Evolutionary conservation across 495 filamentous ascomycete species (phyloP).

Genomic region (Hyaloscypha hepaticicola): DNA sequence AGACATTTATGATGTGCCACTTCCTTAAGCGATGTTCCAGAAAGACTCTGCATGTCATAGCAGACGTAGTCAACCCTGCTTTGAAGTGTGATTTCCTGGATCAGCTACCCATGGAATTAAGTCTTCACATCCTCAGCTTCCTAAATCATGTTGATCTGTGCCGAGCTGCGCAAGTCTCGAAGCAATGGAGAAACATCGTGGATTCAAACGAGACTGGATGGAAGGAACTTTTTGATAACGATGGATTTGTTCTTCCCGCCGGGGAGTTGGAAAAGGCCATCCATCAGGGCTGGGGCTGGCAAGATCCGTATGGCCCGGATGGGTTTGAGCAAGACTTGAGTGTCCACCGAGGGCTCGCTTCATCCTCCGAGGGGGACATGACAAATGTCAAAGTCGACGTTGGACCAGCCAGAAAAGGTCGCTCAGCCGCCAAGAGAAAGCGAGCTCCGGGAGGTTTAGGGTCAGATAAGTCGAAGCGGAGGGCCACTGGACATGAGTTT

Average conservation of each 20-base stretch:
- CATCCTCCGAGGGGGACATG: conserved; percentile 45
- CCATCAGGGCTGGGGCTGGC: conserved; percentile 98
- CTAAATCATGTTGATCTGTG: conserved; percentile 87
- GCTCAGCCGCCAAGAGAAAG: conserved; percentile 31
- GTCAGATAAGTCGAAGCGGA: conserved; percentile 27
- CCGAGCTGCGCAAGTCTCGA: conserved; percentile 89
- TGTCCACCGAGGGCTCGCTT: conserved; percentile 30
- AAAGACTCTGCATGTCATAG: conserved; percentile 87
- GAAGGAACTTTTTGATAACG: conserved; percentile 87
- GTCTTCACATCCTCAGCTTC: conserved; percentile 81
- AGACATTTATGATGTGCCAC: conserved; percentile 94
- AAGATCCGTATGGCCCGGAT: conserved; percentile 72
- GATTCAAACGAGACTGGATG: conserved; percentile 92
- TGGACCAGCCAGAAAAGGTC: conserved; percentile 16
- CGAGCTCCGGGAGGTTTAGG: conserved; percentile 24
- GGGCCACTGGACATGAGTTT: conserved; percentile 22
- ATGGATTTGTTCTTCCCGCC: conserved; percentile 74
- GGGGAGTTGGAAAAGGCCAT: conserved; percentile 87
- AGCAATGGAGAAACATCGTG: conserved; percentile 84
- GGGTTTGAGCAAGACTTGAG: conserved; percentile 81
- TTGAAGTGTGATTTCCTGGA: conserved; percentile 90
- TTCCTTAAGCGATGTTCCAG: conserved; percentile 85
- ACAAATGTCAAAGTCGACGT: conserved; percentile 17
- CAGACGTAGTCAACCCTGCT: conserved; percentile 92
- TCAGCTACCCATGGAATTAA: conserved; percentile 81